Evolutionary conservation across 805 yeast genomes (phyloP).

Genomic region (Candida saitoana): DNA sequence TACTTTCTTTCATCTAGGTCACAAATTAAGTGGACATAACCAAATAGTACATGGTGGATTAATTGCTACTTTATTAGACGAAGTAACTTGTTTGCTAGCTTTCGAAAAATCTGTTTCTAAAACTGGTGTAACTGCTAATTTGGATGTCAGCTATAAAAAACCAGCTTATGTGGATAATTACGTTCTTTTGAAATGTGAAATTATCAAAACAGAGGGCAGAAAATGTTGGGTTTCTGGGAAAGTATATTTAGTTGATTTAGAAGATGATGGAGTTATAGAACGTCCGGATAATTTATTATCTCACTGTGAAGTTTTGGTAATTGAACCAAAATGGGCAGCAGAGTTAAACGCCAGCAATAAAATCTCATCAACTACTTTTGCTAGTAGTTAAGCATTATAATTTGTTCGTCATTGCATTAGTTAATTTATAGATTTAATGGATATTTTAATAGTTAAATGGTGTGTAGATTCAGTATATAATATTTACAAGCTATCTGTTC

Average conservation of each 20-base stretch:
- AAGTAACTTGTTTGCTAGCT: conserved; percentile 40
- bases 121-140: conserved; percentile 42
- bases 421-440: background rate
- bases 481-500: conserved; percentile 51
- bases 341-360: conserved; percentile 15
- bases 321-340: conserved; percentile 40
- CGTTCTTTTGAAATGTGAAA: conserved; percentile 31
- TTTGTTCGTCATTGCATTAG: background rate
- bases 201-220: conserved; percentile 31
- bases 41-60: conserved; percentile 43
- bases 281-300: conserved; percentile 22
- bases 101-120: conserved; percentile 37
- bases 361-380: background rate
- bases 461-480: background rate
- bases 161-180: conserved; percentile 32
- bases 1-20: conserved; percentile 39
- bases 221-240: conserved; percentile 38
- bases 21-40: conserved; percentile 35
- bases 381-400: background rate
- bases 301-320: conserved; percentile 37
- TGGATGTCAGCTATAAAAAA: conserved; percentile 35
- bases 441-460: no score
- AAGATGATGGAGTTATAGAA: conserved; percentile 17
- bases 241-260: conserved; percentile 23
- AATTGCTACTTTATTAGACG: conserved; percentile 40